phyloP scores from a whole-genome alignment of 83 land plant genomes.

The Thuja plicata region DNA sequence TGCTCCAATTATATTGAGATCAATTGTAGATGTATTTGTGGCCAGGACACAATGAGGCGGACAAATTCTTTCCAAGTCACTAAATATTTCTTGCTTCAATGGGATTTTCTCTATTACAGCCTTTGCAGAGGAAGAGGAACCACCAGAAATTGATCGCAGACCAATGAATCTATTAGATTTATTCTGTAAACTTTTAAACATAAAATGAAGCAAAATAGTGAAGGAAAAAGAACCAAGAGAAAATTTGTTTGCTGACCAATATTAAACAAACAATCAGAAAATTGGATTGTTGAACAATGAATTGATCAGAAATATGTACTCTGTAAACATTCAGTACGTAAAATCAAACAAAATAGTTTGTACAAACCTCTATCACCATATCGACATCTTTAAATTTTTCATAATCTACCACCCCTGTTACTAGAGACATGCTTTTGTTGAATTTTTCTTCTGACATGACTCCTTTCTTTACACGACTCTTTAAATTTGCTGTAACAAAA shows the following conservation, averaged over 20 bases:
- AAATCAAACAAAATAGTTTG: neutral
- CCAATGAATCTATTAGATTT: neutral
- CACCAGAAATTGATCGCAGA: neutral
- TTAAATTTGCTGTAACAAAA: conserved; percentile 61
- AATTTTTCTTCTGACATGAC: conserved; percentile 64
- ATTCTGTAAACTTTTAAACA: neutral
- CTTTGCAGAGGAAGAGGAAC: conserved; percentile 24
- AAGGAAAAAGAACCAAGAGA: neutral
- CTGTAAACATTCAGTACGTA: neutral
- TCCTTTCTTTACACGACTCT: conserved; percentile 55
- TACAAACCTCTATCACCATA: conserved; percentile 92
- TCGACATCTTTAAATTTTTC: conserved; percentile 77
- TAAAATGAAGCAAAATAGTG: neutral
- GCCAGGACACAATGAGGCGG: conserved; percentile 84
- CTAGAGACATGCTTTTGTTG: conserved; percentile 53
- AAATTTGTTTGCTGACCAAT: neutral
- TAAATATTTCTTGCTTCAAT: conserved; percentile 82
- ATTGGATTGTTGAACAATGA: neutral
- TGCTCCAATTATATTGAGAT: conserved; percentile 79
- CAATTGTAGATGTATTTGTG: conserved; percentile 90
- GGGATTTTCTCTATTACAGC: conserved; percentile 80
- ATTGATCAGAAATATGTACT: neutral
- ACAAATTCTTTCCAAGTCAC: conserved; percentile 79
- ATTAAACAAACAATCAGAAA: neutral
- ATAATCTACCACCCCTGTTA: conserved; percentile 81